Evolutionary conservation across 495 filamentous ascomycete species (phyloP), one percentile per base, ranked within the genome.

Genomic region (Penicillium flavigenum): DNA sequence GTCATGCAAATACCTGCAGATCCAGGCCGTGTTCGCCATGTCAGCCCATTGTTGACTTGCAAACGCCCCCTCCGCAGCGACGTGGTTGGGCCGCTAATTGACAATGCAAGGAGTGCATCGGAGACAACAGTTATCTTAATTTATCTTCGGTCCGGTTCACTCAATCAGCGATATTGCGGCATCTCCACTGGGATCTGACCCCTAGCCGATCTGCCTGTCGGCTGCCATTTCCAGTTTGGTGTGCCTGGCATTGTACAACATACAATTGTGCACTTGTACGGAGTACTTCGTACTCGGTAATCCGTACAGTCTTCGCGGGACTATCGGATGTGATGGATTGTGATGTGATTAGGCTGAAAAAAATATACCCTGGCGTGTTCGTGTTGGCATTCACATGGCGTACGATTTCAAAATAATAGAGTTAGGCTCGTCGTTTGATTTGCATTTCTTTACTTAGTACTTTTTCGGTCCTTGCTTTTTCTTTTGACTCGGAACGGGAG

Each of bases 81-180:
- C 45, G 46, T 57, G 54, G 45, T 57, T 38, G 54, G 54, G 45
- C 45, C 45, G 54, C 45, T 49, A 57, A 44, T 57, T 57, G 36
- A 50, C 24, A 1, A 56, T 6, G 54, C 26, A 57, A 57, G 54
- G 54, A 57, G 54, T 57, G 34, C 54, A 44, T 48, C 54, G 50
- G 54, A 57, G 36, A 57, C 54, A 50, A 43, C 36, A 50, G 47
- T 44, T 57, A 57, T 57, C 54, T 57, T 57, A 49, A 57, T 57
- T 31, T 50, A 38, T 20, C 12, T 2, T 47, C 17, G 19, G 52
- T 17, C 6, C 32, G 36, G 54, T 16, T 50, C 46, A 22, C 9
- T 57, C 54, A 57, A 57, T 57, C 54, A 57, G 54, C 54, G 22
- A 22, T 22, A 2, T 44, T n/a, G 26, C 36, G 22, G 16, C 36